Percentiles rank a stretch among this genome's conserved stretches.
phyloP scores from a whole-genome alignment of 345 rosid species.

The Carallia brachiata region DNA sequence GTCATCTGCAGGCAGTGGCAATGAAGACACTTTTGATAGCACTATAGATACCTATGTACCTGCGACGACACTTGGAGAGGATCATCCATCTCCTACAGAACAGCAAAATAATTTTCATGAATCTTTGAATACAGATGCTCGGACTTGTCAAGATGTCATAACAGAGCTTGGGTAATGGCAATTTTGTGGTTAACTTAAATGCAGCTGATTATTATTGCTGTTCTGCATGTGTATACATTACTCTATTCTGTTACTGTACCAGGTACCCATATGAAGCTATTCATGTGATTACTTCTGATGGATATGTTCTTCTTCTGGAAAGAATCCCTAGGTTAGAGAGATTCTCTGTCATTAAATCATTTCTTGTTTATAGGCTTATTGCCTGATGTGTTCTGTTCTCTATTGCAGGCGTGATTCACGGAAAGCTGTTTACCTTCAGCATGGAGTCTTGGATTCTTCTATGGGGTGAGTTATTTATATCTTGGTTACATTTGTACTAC shows the following conservation, averaged over 20 bases:
- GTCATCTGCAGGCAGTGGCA: constrained; percentile 33
- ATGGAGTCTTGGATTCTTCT: constrained; percentile 90
- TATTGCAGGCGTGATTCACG: constrained; percentile 77
- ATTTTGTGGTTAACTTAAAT: constrained; percentile 6
- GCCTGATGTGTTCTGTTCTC: constrained; percentile 26
- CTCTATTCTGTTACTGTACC: constrained; percentile 19
- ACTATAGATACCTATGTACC: constrained; percentile 38
- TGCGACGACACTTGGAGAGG: constrained; percentile 61
- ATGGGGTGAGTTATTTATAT: constrained; percentile 68
- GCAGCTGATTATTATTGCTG: constrained; percentile 5
- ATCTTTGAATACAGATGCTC: constrained; percentile 82
- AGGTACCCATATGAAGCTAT: constrained; percentile 98
- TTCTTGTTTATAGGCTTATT: constrained; percentile 17
- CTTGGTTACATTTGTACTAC: not conserved
- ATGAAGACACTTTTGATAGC: constrained; percentile 22
- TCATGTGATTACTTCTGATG: constrained; percentile 82
- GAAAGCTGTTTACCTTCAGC: constrained; percentile 88
- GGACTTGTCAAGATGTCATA: constrained; percentile 94
- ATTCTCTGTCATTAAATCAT: constrained; percentile 17
- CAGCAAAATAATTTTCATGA: constrained; percentile 48
- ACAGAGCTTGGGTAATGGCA: constrained; percentile 85
- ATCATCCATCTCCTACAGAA: constrained; percentile 55
- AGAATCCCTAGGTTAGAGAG: constrained; percentile 82
- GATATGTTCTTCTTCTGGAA: constrained; percentile 91
- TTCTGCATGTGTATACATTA: not conserved